phyloP scores from a whole-genome alignment of 805 yeast genomes.

The Limtongia smithiae region DNA sequence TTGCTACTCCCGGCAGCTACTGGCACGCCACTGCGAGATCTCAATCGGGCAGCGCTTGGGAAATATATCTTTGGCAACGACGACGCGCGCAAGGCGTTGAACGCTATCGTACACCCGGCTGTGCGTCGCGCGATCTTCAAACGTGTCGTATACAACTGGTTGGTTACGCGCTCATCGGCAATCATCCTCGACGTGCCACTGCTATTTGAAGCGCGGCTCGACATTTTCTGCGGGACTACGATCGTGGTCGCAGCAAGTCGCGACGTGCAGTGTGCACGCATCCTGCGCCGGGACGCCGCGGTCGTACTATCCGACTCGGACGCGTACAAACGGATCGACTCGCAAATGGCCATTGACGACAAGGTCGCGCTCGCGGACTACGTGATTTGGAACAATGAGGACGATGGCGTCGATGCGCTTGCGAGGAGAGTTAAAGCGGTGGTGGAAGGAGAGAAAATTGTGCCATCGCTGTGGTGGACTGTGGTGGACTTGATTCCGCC shows the following conservation, averaged over 20 bases:
- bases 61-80: conserved; percentile 63
- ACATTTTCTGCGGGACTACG: conserved; percentile 64
- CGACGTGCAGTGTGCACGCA: conserved; percentile 58
- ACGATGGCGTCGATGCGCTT: conserved; percentile 41
- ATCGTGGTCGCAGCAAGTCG: conserved; percentile 63
- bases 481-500: conserved; percentile 38
- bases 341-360: conserved; percentile 67
- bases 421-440: conserved; percentile 2
- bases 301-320: conserved; percentile 56
- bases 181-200: conserved; percentile 88
- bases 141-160: conserved; percentile 55
- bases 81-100: conserved; percentile 56
- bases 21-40: conserved; percentile 28
- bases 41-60: conserved; percentile 77
- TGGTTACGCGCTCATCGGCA: conserved; percentile 49
- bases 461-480: conserved; percentile 25
- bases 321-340: conserved; percentile 63
- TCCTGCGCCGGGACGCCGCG: conserved; percentile 64
- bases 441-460: no score
- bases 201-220: conserved; percentile 74
- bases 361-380: conserved; percentile 60
- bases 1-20: conserved; percentile 31
- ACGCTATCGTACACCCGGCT: conserved; percentile 83
- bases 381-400: conserved; percentile 65
- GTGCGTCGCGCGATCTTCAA: conserved; percentile 64